phyloP scores from a whole-genome alignment of 768 basidiomycete species.

The Amanita brunnescens region DNA sequence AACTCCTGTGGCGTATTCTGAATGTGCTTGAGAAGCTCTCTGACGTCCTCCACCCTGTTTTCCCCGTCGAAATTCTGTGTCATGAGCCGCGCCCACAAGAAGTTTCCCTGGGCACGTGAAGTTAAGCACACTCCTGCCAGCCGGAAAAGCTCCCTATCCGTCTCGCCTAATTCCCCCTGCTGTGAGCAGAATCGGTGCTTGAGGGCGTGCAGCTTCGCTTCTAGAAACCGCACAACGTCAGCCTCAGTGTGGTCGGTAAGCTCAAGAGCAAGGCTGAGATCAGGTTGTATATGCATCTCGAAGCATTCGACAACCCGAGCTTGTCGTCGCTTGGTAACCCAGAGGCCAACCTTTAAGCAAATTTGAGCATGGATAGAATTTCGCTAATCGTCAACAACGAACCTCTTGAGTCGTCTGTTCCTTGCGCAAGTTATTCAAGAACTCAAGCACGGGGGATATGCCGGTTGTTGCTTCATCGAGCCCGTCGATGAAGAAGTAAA shows the following conservation, averaged over 20 bases:
- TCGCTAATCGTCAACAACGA: not conserved
- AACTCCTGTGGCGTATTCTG: conserved; percentile 10
- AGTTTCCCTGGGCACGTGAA: conserved; percentile 18
- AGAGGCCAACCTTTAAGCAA: conserved; percentile 1
- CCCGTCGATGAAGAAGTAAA: conserved; percentile 2
- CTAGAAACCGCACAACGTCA: not conserved
- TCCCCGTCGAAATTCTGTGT: conserved; percentile 11
- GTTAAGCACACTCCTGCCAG: not conserved
- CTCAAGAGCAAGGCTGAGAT: not conserved
- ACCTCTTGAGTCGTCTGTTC: not conserved
- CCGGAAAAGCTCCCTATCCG: not conserved
- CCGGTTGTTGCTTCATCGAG: not conserved
- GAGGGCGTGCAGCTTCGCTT: not conserved
- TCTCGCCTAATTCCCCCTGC: not conserved
- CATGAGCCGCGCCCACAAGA: conserved; percentile 21
- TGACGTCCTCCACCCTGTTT: conserved; percentile 12
- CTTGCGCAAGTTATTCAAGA: not conserved
- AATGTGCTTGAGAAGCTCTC: conserved; percentile 9
- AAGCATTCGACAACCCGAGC: not conserved
- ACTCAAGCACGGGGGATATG: not conserved
- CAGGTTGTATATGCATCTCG: not conserved
- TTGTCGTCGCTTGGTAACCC: not conserved
- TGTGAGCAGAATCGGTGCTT: not conserved
- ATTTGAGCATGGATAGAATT: not conserved
- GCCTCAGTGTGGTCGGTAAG: not conserved